Evolutionary conservation across 2,329 filamentous ascomycete genomes (phyloP).

Genomic region (Penicillium sp.): DNA sequence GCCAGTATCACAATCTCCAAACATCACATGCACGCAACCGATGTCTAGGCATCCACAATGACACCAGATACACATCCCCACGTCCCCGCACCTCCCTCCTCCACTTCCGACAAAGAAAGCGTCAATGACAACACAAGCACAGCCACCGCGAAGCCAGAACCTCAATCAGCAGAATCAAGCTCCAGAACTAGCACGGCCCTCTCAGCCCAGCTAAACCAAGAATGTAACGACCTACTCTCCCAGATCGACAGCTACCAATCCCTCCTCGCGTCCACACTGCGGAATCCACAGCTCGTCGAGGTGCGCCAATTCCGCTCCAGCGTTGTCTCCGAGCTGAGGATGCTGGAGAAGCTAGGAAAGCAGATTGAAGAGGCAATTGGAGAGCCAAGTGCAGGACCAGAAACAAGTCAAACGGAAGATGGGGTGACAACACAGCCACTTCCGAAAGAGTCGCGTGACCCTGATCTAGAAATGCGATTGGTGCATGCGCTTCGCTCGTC

Average conservation of each 20-base stretch:
- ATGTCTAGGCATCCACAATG: neutral
- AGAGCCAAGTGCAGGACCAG: neutral
- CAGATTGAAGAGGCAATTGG: slow-evolving; percentile 23
- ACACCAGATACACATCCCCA: neutral
- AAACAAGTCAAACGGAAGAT: slow-evolving; percentile 15
- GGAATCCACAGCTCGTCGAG: slow-evolving; percentile 51
- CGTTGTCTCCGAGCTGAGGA: slow-evolving; percentile 50
- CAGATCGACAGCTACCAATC: slow-evolving; percentile 49
- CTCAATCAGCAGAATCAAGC: neutral
- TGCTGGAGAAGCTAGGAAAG: slow-evolving; percentile 45
- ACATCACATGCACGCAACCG: neutral
- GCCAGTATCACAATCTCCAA: neutral
- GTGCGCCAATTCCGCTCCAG: slow-evolving; percentile 51
- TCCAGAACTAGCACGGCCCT: slow-evolving; percentile 22
- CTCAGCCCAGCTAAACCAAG: slow-evolving; percentile 35
- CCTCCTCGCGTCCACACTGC: slow-evolving; percentile 41
- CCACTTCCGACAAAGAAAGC: neutral
- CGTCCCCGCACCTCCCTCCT: neutral
- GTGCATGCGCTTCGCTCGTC: slow-evolving; percentile 63
- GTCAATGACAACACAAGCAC: slow-evolving; percentile 5
- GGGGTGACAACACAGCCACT: slow-evolving; percentile 11
- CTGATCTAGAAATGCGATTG: slow-evolving; percentile 34
- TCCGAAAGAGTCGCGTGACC: slow-evolving; percentile 9
- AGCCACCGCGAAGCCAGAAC: neutral
- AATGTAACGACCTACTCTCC: slow-evolving; percentile 44